These are phyloP conservation scores for Cystobasidium slooffiae DNA, from an alignment of 1,284 basidiomycete genomes.

Conservation along the genomic window DNA sequence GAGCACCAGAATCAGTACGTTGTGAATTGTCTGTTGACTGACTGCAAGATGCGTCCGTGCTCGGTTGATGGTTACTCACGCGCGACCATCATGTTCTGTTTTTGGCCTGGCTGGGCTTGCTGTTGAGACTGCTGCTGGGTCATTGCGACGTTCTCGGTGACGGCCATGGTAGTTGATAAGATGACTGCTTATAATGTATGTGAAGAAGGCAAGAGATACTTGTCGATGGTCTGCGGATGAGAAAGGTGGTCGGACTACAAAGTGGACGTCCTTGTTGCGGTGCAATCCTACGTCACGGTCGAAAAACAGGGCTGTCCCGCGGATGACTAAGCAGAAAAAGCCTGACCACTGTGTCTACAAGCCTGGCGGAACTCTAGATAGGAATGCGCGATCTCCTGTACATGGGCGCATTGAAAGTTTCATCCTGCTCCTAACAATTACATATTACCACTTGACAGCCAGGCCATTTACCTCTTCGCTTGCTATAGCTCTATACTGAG, in stretches of 20 bases:
- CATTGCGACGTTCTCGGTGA: slow-evolving; percentile 18
- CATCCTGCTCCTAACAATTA: background rate
- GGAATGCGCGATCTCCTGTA: background rate
- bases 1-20: background rate
- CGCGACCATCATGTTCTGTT: slow-evolving; percentile 14
- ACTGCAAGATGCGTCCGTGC: background rate
- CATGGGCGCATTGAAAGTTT: background rate
- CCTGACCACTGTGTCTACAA: background rate
- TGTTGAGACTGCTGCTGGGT: slow-evolving; percentile 1
- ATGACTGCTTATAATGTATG: background rate
- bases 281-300: slow-evolving; percentile 5
- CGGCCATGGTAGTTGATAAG: background rate
- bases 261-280: background rate
- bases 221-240: too few species aligned
- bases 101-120: slow-evolving; percentile 8
- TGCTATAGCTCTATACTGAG: slow-evolving; percentile 82
- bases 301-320: background rate
- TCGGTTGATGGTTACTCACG: background rate
- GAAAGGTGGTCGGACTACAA: background rate
- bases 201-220: background rate
- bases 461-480: slow-evolving; percentile 76
- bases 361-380: background rate
- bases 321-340: slow-evolving; percentile 6
- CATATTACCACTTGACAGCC: slow-evolving; percentile 74
- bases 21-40: background rate